Base-by-base conservation (phyloP, 108 stramenopile species). In the Stephanodiscus triporus region DNA sequence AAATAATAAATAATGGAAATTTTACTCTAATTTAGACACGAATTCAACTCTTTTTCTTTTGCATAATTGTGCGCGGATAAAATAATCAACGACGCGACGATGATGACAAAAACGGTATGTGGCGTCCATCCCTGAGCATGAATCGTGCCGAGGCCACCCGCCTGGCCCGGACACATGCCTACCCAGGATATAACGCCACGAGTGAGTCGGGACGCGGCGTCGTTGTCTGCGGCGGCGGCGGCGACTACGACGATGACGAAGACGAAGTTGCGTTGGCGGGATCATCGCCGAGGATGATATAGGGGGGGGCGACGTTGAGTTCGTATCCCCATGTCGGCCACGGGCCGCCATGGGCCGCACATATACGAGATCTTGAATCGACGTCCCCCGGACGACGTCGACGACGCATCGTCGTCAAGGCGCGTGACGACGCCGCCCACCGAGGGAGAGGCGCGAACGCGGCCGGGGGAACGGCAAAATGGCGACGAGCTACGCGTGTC, bases 381-480 rank as follows among this genome's bases (percentile, higher is more conserved):
- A 38, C 2, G 14, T 61, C 13, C 2, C n/a, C 43, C 1, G 43
- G 3, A 45, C 43, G 43, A 2, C 43, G 43, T 17, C 2, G 32
- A 0, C 40, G 36, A 3, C 30, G 48, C n/a, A 75, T 86, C 40
- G 78, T 86, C 27, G 84, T 87, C 50, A 92, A 92, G n/a, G 53
- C 81, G 72, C 13, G 73, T 92, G 14, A 68, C 67, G 0, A 80
- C 82, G 22, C 79, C 80, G 26, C n/a, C n/a, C n/a, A n/a, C 73
- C 66, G 2, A 67, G 68, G 37, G 37, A 54, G 10, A 24, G 43
- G 5, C 76, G 48, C 48, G 73, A 70, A n/a, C n/a, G n/a, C n/a
- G n/a, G 0, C 65, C 86, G 42, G 92, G 92, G 43, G 92, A 93
- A 62, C 70, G 47, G 22, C 79, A 90, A 51, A 93, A 93, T n/a